A percentile compares a stretch with the other conserved stretches of the same genome.
Conservation (phyloP, 2,329 filamentous ascomycete genomes). For the Teratosphaeriaceae sp. region DNA sequence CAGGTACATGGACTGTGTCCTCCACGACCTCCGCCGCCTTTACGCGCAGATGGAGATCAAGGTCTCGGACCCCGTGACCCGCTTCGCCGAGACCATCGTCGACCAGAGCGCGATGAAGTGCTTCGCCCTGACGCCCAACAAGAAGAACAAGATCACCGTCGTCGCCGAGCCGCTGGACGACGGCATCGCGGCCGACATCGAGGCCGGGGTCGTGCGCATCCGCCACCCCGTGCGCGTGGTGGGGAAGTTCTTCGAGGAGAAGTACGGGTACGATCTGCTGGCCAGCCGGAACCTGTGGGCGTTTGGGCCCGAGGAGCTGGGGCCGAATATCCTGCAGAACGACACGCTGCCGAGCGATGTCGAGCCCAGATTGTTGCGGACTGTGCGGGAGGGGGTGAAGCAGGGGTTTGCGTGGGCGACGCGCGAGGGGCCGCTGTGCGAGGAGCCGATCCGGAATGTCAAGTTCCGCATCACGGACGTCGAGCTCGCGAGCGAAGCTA, state of each 20-base stretch:
- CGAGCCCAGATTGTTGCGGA: slow-evolving; percentile 81
- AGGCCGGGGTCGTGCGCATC: slow-evolving; percentile 82
- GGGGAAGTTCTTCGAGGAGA: slow-evolving; percentile 94
- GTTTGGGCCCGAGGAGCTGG: slow-evolving; percentile 91
- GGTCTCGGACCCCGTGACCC: slow-evolving; percentile 92
- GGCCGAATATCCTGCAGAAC: slow-evolving; percentile 93
- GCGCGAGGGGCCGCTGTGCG: slow-evolving; percentile 89
- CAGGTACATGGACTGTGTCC: slow-evolving; percentile 99
- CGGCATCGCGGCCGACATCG: slow-evolving; percentile 94
- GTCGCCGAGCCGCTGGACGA: slow-evolving; percentile 93
- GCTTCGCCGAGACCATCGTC: slow-evolving; percentile 96
- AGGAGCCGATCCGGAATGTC: slow-evolving; percentile 97
- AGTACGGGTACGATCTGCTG: slow-evolving; percentile 93
- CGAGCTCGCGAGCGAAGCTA: slow-evolving; percentile 77
- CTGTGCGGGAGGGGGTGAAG: slow-evolving; percentile 83
- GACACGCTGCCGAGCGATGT: slow-evolving; percentile 93
- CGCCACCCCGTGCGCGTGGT: slow-evolving; percentile 88
- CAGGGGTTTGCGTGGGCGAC: slow-evolving; percentile 98
- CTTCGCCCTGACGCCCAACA: slow-evolving; percentile 96
- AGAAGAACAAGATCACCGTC: slow-evolving; percentile 99
- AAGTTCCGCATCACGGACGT: slow-evolving; percentile 97
- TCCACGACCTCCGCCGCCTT: slow-evolving; percentile 86
- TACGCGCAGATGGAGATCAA: slow-evolving; percentile 99
- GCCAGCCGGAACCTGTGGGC: slow-evolving; percentile 96
- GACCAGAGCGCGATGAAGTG: slow-evolving; percentile 97